Conservation (phyloP, 495 filamentous ascomycete species). For the Friedmanniomyces endolithicus region DNA sequence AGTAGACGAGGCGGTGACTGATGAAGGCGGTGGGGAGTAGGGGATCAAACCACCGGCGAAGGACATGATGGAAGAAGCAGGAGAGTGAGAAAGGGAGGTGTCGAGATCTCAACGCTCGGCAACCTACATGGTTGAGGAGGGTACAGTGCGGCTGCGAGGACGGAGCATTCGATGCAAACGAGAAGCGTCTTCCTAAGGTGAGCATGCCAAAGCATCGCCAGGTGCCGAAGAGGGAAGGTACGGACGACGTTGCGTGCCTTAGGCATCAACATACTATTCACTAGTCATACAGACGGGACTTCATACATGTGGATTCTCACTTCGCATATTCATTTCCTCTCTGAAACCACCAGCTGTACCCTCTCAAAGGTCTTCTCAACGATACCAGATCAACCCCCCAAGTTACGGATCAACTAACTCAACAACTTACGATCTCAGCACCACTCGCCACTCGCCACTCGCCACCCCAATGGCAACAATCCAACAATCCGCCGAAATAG, state of each 20-base stretch:
- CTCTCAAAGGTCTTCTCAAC: too few relatives aligned
- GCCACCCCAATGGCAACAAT: not conserved
- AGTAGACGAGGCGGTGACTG: slow-evolving; percentile 44
- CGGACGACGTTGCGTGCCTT: not conserved
- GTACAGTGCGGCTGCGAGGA: not conserved
- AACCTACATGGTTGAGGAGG: too few relatives aligned
- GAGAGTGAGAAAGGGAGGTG: not conserved
- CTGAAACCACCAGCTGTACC: too few relatives aligned
- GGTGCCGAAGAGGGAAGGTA: not conserved
- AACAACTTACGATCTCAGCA: too few relatives aligned
- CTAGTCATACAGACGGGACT: too few relatives aligned
- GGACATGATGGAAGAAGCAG: not conserved
- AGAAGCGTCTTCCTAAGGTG: too few relatives aligned
- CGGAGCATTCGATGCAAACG: not conserved
- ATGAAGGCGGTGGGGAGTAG: slow-evolving; percentile 28
- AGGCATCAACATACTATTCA: not conserved
- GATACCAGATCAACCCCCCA: too few relatives aligned
- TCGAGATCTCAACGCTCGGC: too few relatives aligned
- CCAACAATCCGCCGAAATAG: not conserved
- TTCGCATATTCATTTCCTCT: not conserved
- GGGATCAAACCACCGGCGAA: slow-evolving; percentile 11
- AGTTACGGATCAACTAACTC: too few relatives aligned
- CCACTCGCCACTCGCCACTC: too few relatives aligned
- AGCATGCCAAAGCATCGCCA: too few relatives aligned
- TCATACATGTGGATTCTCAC: not conserved